Evolutionary conservation across 768 basidiomycete genomes (phyloP).

Genomic region (Strobilomyces confusus): DNA sequence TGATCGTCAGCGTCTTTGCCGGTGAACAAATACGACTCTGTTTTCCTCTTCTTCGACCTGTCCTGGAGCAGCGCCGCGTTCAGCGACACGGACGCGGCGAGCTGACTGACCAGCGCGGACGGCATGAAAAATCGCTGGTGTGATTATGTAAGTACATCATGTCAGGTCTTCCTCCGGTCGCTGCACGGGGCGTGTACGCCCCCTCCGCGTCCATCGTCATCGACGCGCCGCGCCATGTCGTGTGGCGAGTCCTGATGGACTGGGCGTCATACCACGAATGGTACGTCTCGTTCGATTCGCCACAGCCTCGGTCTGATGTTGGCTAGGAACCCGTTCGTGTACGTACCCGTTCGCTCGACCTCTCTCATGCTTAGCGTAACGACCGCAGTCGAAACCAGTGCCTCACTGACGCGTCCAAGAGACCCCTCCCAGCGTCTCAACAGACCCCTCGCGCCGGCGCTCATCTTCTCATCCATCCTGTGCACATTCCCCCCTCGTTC

Average conservation of each 20-base stretch:
- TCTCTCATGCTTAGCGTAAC: not conserved
- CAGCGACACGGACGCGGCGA: constrained; percentile 73
- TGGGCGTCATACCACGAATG: constrained; percentile 62
- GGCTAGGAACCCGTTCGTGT: constrained; percentile 69
- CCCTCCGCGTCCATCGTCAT: constrained; percentile 47
- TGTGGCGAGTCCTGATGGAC: constrained; percentile 60
- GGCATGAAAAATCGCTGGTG: constrained; percentile 32
- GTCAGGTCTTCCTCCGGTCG: constrained; percentile 36
- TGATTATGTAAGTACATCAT: not conserved
- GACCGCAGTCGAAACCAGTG: constrained; percentile 45
- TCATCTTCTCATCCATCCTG: constrained; percentile 43
- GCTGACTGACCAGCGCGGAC: constrained; percentile 77
- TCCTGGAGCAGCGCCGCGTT: constrained; percentile 72
- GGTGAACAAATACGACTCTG: constrained; percentile 86
- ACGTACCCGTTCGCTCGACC: constrained; percentile 18
- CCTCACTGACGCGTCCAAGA: constrained; percentile 39
- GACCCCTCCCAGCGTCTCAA: constrained; percentile 36
- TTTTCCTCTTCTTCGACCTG: constrained; percentile 52
- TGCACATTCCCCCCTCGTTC: constrained; percentile 61
- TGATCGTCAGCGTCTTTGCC: constrained; percentile 77
- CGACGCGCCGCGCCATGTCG: constrained; percentile 56
- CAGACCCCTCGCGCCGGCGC: constrained; percentile 49
- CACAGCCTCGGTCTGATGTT: constrained; percentile 1
- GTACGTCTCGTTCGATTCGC: constrained; percentile 30
- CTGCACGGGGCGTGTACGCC: constrained; percentile 43